phyloP scores from a whole-genome alignment of 1,284 basidiomycete species.

The Boletus sp. region DNA sequence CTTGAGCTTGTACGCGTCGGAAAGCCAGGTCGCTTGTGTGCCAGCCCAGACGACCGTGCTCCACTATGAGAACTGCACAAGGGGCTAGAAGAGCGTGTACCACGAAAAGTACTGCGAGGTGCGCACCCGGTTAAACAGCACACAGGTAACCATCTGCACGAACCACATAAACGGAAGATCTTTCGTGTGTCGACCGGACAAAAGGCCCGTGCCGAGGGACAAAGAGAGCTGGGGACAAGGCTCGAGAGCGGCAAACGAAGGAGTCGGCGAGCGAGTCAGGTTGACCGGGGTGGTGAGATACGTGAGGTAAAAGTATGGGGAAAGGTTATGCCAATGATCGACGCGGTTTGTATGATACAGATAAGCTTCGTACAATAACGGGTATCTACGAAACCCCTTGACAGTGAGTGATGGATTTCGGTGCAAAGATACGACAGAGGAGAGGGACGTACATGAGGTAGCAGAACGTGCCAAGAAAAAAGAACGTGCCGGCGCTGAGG shows the following conservation, averaged over 20 bases:
- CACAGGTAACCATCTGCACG: slow-evolving; percentile 87
- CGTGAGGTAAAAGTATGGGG: slow-evolving; percentile 93
- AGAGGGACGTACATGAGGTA: slow-evolving; percentile 69
- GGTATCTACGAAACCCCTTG: slow-evolving; percentile 56
- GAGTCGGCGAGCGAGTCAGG: slow-evolving; percentile 42
- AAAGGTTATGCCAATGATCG: slow-evolving; percentile 98
- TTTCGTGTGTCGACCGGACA: slow-evolving; percentile 51
- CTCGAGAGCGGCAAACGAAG: slow-evolving; percentile 65
- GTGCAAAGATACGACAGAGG: not conserved
- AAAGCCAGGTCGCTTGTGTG: slow-evolving; percentile 83
- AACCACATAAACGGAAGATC: slow-evolving; percentile 85
- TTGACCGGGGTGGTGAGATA: slow-evolving; percentile 68
- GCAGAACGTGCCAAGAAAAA: slow-evolving; percentile 61
- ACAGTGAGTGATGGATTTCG: slow-evolving; percentile 4
- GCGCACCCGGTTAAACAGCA: slow-evolving; percentile 97
- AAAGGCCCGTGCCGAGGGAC: slow-evolving; percentile 63
- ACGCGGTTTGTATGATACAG: slow-evolving; percentile 89
- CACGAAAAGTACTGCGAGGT: slow-evolving; percentile 99
- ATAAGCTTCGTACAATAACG: slow-evolving; percentile 91
- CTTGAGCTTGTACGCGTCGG: slow-evolving; percentile 85
- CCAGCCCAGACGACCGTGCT: slow-evolving; percentile 69
- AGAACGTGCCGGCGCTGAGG: slow-evolving; percentile 70
- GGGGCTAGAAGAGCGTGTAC: slow-evolving; percentile 91
- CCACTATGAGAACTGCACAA: slow-evolving; percentile 51
- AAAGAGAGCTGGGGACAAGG: slow-evolving; percentile 76